Base-by-base conservation (phyloP, 208 protist genomes). In the Leishmania aethiopica region DNA sequence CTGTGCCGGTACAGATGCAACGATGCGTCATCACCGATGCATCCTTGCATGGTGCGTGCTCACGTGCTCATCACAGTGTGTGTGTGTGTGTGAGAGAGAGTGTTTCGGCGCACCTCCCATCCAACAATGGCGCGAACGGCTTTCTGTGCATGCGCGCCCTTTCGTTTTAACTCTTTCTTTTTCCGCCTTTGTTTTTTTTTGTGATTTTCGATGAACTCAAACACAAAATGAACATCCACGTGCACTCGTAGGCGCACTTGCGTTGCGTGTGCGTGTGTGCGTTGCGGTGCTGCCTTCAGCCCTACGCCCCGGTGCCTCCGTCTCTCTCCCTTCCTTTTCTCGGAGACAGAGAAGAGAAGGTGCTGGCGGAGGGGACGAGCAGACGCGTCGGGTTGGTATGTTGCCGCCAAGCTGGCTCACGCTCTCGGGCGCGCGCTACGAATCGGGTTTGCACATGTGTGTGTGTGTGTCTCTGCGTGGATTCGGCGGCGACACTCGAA, bases 101-200 rank as follows among this genome's bases (percentile, higher is more conserved):
- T 59, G n/a, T 45, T 28, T 51, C 51, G n/a, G 51, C 47, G 77
- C 42, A 73, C 35, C 49, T 73, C 69, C 69, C 10, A 28, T 47
- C 66, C 66, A 71, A 71, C 37, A 28, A 13, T 7, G 7, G 69
- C 42, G 25, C 3, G 42, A 73, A 3, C 72, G 3, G n/a, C 40
- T 57, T 15, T 53, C 69, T 28, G 32, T 42, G 11, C 15, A 37
- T 45, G 37, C 19, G 37, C 19, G 49, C n/a, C 13, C 11, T 60
- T 75, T 47, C 47, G 0, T 47, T 35, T 75, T 42, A 47, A 25
- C 85, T 40, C 32, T 3, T 22, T 47, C n/a, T 71, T 69, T 64
- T 64, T 3, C 17, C 53, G 28, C 40, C 40, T 81, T 88, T 78
- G 70, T 73, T 77, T 90, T 73, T 77, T 90, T 75, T 80, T 83